Evolutionary conservation across 176 grass and related monocot genomes (phyloP).

Genomic region (Ampelocalamus luodianensis): DNA sequence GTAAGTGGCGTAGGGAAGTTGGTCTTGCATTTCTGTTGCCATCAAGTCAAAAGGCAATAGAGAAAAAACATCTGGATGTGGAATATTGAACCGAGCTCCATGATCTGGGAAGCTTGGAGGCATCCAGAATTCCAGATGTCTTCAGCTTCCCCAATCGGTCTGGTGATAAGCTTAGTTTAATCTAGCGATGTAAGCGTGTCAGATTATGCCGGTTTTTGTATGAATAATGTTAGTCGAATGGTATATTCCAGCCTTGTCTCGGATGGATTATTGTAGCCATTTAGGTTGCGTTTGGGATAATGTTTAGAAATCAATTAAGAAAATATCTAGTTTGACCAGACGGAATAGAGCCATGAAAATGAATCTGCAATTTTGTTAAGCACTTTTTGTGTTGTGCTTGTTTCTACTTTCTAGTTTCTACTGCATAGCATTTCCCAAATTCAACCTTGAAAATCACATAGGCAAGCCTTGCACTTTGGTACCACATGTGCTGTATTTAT

Average conservation of each 20-base stretch:
- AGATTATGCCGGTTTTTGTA: conserved; percentile 19
- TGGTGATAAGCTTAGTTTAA: not conserved
- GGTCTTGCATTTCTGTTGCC: not conserved
- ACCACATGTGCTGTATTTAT: not conserved
- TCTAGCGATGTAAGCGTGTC: not conserved
- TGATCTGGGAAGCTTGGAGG: not conserved
- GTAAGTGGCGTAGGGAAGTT: conserved; percentile 28
- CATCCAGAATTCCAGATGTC: not conserved
- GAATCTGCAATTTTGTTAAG: not conserved
- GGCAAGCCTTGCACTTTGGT: not conserved
- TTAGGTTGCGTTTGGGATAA: not conserved
- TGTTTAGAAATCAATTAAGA: conserved; percentile 10
- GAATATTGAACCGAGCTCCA: not conserved
- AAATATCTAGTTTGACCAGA: conserved; percentile 37
- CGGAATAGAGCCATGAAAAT: not conserved
- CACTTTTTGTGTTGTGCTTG: not conserved
- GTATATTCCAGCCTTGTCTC: not conserved
- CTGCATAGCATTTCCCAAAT: not conserved
- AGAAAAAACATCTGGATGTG: not conserved
- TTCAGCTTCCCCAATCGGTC: not conserved
- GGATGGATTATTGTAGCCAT: not conserved
- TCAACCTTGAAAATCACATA: not conserved
- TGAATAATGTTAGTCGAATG: not conserved
- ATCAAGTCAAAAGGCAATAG: conserved; percentile 1
- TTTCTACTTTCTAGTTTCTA: not conserved